phyloP scores from a whole-genome alignment of 805 yeast genomes.

The Huiozyma naganishii region DNA sequence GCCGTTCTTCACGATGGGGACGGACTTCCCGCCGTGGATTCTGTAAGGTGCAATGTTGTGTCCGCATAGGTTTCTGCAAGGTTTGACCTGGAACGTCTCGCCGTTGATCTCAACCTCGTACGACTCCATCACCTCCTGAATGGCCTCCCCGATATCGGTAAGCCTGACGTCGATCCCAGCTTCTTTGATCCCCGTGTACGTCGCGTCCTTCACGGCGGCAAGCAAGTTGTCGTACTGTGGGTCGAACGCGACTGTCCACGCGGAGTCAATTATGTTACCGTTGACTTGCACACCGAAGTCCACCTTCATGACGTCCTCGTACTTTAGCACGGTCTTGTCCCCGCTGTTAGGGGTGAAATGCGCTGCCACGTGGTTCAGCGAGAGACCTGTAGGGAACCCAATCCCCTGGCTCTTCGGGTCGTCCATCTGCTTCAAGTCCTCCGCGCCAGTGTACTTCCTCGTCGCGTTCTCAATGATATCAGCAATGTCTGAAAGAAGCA shows the following conservation, averaged over 20 bases:
- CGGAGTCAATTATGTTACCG: conserved; percentile 89
- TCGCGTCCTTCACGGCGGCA: conserved; percentile 83
- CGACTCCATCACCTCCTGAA: conserved; percentile 95
- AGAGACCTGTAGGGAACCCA: conserved; percentile 98
- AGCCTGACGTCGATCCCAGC: conserved; percentile 94
- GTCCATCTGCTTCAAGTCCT: conserved; percentile 39
- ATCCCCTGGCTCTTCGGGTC: conserved; percentile 55
- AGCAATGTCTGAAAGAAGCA: conserved; percentile 84
- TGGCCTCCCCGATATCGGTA: conserved; percentile 90
- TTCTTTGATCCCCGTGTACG: conserved; percentile 83
- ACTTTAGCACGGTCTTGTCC: conserved; percentile 66
- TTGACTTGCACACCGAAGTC: conserved; percentile 95
- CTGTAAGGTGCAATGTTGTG: conserved; percentile 77
- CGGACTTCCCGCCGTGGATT: conserved; percentile 93
- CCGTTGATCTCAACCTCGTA: conserved; percentile 90
- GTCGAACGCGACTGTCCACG: conserved; percentile 84
- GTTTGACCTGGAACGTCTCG: conserved; percentile 70
- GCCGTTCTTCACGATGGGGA: conserved; percentile 89
- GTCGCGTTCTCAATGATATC: conserved; percentile 80
- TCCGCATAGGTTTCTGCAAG: conserved; percentile 88
- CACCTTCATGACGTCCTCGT: conserved; percentile 92
- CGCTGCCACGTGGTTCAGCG: conserved; percentile 90
- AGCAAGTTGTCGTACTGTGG: conserved; percentile 71
- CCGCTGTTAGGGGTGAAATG: conserved; percentile 97
- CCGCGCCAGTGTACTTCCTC: conserved; percentile 57